phyloP scores from a whole-genome alignment of 306 rosid genomes.

The Clitoria ternatea region DNA sequence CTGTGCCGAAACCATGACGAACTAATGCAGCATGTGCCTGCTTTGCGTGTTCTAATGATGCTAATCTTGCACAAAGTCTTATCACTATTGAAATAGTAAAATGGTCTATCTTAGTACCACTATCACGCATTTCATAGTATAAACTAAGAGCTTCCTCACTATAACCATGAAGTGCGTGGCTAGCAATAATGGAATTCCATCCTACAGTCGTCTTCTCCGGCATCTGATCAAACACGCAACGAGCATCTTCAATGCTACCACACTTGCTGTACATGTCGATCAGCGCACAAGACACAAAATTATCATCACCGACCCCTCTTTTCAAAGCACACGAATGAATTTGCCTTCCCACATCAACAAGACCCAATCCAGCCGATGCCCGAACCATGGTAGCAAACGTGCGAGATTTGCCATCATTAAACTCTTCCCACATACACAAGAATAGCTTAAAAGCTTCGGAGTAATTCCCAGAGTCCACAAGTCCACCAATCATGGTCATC shows the following conservation, averaged over 20 bases:
- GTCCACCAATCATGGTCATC: conserved; percentile 59
- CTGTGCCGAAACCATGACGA: conserved; percentile 73
- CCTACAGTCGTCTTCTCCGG: conserved; percentile 69
- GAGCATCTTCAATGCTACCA: conserved; percentile 77
- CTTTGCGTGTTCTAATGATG: conserved; percentile 70
- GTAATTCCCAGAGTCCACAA: conserved; percentile 63
- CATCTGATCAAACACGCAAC: conserved; percentile 68
- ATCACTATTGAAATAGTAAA: conserved; percentile 73
- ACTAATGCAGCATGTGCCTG: conserved; percentile 86
- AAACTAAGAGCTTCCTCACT: conserved; percentile 75
- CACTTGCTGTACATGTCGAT: conserved; percentile 93
- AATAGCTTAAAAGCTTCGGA: conserved; percentile 57
- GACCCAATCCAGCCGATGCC: conserved; percentile 66
- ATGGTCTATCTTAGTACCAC: conserved; percentile 65
- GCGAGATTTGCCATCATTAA: conserved; percentile 47
- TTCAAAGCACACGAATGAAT: conserved; percentile 76
- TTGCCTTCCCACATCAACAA: conserved; percentile 54
- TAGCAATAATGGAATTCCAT: conserved; percentile 89
- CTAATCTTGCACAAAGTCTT: conserved; percentile 78
- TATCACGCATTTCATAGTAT: conserved; percentile 62
- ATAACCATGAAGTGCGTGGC: conserved; percentile 78
- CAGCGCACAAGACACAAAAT: conserved; percentile 63
- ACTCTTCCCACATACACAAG: conserved; percentile 62
- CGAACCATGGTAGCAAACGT: conserved; percentile 61
- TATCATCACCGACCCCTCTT: conserved; percentile 50